Evolutionary conservation across 805 yeast genomes (phyloP), one percentile per base, ranked within the genome.

Genomic region (Saccharomyces paradoxus): DNA sequence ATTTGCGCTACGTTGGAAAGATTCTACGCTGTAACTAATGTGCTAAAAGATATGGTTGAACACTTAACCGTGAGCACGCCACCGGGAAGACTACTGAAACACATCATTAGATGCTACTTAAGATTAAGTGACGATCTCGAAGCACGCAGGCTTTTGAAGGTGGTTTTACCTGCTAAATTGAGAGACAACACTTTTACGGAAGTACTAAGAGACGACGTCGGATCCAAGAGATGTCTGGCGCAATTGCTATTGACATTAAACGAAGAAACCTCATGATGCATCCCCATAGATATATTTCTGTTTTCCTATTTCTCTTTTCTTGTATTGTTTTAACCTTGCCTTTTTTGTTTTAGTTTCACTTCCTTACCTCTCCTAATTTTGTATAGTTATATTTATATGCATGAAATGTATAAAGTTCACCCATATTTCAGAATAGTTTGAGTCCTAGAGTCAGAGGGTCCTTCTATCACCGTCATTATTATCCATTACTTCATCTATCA

Each of bases 1-100:
- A 88, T 94, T 24, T 94, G 98, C 73, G 96, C 95, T 55, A 92
- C 98, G 0, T 88, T 84, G 67, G 98, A 92, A 71, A 78, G 99
- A 63, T 92, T 92, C 68, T 89, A 86, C 58, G 97, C 98, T 1
- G 97, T 94, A 26, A 87, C 94, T 0, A 84, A 87, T 53, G 99
- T 94, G 2, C 77, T 92, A 58, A 81, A 87, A 44, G 81, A 73
- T 49, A 94, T 94, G 96, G 91, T 94, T 49, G 89, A 86, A 53
- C 97, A 92, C 71, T 74, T 92, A 56, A 82, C 84, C 2, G 79
- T 80, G 50, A 79, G 82, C 59, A 63, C 69, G 4, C 89, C 86
- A 55, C 86, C 96, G 0, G 90, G 92, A 0, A 79, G 98, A 62
- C 75, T 92, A 51, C 76, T 92, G 57, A 91, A 92, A 68, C 98